Evolutionary conservation across 2,329 filamentous ascomycete species (phyloP), one percentile per base, ranked within the genome.

Genomic region (Aspergillus novofumigatus): DNA sequence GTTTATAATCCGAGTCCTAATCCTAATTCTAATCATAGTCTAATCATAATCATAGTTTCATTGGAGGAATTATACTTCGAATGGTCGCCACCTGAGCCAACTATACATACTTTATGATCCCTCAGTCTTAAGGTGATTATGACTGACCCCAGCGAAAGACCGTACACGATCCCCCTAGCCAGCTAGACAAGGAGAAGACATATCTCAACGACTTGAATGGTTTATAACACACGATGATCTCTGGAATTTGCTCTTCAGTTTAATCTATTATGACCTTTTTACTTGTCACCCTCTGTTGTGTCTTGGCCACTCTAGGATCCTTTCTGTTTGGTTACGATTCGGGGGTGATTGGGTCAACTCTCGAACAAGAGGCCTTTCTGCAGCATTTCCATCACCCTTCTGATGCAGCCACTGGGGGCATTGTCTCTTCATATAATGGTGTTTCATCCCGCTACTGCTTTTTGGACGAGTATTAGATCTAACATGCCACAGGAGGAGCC

Each of bases 321-420:
- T 75, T 80, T 54, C 69, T 80, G 14, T 79, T 80, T 61, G 79
- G 78, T 51, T 81, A 80, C 65, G 78, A 81, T 60, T 68, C 70
- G 1, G 72, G 72, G 23, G 69, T 76, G 25, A 74, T 75, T 53
- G 66, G 68, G 21, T 75, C 72, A 0, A 73, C 65, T 29, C 73
- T 75, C 51, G 68, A 68, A 26, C 67, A 74, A 35, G 55, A 67
- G 41, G 67, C 69, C n/a, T 75, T 76, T 49, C 53, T 66, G 7
- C 45, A 54, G 9, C 65, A 61, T 48, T 74, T 76, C 29, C 63
- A 66, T 1, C 62, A 66, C 45, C 61, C 68, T 4, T 69, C 69
- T 20, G 71, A 72, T 57, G 65, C 71, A 9, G 66, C 62, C 3
- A 71, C 67, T 1, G 73, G 73, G 3, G 74, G 74, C 1, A 76